Conservation (phyloP, 192 early-diverging fungal species). For the Anaeromyces robustus region DNA sequence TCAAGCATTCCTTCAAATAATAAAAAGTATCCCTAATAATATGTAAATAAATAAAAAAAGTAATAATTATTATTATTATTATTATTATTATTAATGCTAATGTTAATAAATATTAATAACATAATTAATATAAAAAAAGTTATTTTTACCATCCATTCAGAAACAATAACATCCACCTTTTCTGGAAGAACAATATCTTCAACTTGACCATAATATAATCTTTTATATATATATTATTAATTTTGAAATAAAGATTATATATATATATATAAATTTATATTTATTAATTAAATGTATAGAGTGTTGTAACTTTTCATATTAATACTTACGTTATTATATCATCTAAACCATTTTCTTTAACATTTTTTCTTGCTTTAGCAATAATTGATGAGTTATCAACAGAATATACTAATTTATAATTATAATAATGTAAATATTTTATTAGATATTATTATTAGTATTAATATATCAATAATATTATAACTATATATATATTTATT, state of each 20-base stretch:
- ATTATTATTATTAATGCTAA: too few relatives aligned
- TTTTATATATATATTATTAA: too few relatives aligned
- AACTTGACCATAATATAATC: conserved; percentile 57
- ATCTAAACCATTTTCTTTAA: conserved; percentile 54
- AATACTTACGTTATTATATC: conserved; percentile 21
- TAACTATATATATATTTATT: not conserved
- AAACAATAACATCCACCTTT: conserved; percentile 70
- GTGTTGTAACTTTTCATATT: conserved; percentile 2
- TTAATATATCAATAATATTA: too few relatives aligned
- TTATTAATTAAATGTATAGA: too few relatives aligned
- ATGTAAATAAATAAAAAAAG: too few relatives aligned
- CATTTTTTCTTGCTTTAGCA: conserved; percentile 60
- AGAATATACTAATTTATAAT: conserved; percentile 27
- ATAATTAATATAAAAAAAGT: too few relatives aligned
- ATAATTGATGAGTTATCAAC: conserved; percentile 81
- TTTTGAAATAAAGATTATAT: too few relatives aligned
- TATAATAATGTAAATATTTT: too few relatives aligned
- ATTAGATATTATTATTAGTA: too few relatives aligned
- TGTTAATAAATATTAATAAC: too few relatives aligned
- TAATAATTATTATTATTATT: too few relatives aligned
- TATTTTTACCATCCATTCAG: conserved; percentile 64
- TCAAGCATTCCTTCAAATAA: conserved; percentile 85
- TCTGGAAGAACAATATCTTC: conserved; percentile 61
- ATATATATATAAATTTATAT: too few relatives aligned
- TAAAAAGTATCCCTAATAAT: conserved; percentile 53